Percentiles rank a stretch among this genome's conserved stretches.
These are phyloP conservation scores for Boletus tomentosulus DNA, from an alignment of 768 basidiomycete genomes.

Conservation along the genomic window DNA sequence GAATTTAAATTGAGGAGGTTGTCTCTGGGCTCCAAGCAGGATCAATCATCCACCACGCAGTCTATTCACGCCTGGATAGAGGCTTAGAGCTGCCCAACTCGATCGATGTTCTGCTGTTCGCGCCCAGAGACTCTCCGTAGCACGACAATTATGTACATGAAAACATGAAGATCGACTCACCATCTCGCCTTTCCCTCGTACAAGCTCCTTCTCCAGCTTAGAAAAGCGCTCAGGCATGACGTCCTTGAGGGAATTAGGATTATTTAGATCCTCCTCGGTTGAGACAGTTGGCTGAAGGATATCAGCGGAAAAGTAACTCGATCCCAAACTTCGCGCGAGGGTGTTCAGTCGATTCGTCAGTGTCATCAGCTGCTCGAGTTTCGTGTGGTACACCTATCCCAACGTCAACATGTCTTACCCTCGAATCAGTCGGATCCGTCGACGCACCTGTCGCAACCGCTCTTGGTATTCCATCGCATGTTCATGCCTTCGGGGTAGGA, in stretches of 20 bases:
- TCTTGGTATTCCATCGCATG: constrained; percentile 68
- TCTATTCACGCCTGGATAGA: neutral
- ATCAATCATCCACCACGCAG: neutral
- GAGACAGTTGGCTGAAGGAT: constrained; percentile 46
- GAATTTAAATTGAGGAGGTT: neutral
- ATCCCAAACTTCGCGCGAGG: constrained; percentile 58
- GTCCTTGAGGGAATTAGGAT: constrained; percentile 49
- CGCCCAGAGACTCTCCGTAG: neutral
- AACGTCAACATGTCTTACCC: neutral
- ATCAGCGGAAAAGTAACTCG: constrained; percentile 55
- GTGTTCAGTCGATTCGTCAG: constrained; percentile 60
- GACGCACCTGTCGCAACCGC: constrained; percentile 68
- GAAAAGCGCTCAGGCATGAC: constrained; percentile 79
- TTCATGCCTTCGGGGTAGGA: constrained; percentile 70
- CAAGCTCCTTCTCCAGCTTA: constrained; percentile 78
- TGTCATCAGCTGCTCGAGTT: constrained; percentile 69
- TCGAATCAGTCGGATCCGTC: constrained; percentile 1
- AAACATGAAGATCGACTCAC: constrained; percentile 40
- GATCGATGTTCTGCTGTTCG: neutral
- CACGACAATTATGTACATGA: neutral
- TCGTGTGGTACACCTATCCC: constrained; percentile 64
- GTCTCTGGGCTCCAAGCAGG: neutral
- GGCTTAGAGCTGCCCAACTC: no score
- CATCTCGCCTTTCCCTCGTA: constrained; percentile 82
- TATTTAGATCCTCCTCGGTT: constrained; percentile 36